Evolutionary conservation across 2,329 filamentous ascomycete genomes (phyloP).

Genomic region (Aspergillus ochraceus): DNA sequence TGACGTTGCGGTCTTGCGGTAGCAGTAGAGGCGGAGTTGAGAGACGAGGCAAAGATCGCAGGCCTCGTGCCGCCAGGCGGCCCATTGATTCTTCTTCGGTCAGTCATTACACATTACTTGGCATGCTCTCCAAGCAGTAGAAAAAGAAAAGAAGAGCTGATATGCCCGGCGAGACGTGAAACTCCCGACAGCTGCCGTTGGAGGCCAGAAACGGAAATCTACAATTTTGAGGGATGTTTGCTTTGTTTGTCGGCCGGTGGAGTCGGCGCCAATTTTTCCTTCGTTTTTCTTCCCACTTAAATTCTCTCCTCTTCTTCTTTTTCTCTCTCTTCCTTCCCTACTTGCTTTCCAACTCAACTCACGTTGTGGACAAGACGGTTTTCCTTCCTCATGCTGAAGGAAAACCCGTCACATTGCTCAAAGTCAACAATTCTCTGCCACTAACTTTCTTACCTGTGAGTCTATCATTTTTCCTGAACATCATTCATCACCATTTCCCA

Average conservation of each 20-base stretch:
- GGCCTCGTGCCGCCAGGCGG: conserved; percentile 74
- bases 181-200: conserved; percentile 9
- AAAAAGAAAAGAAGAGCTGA: conserved; percentile 3
- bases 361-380: conserved; percentile 1
- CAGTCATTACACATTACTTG: conserved; percentile 60
- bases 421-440: conserved; percentile 1
- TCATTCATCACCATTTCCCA: conserved; percentile 2
- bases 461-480: conserved; percentile 7
- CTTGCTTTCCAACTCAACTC: conserved; percentile 12
- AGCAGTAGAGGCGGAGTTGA: conserved; percentile 49
- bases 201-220: conserved; percentile 35
- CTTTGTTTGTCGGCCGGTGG: conserved; percentile 34
- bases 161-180: conserved; percentile 10
- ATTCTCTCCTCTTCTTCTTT: conserved; percentile 18
- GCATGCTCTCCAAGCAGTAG: conserved; percentile 7
- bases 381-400: conserved; percentile 23
- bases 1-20: conserved; percentile 54
- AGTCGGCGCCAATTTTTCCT: conserved; percentile 16
- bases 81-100: conserved; percentile 87
- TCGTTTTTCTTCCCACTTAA: conserved; percentile 17
- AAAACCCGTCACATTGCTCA: neutral
- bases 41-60: conserved; percentile 62
- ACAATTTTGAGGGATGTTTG: conserved; percentile 36
- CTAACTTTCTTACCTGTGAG: conserved; percentile 29
- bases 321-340: conserved; percentile 24